A percentile compares a stretch with the other conserved stretches of the same genome.
Evolutionary conservation across 2,329 filamentous ascomycete genomes (phyloP).

Genomic region (Calonectria hawksworthii): DNA sequence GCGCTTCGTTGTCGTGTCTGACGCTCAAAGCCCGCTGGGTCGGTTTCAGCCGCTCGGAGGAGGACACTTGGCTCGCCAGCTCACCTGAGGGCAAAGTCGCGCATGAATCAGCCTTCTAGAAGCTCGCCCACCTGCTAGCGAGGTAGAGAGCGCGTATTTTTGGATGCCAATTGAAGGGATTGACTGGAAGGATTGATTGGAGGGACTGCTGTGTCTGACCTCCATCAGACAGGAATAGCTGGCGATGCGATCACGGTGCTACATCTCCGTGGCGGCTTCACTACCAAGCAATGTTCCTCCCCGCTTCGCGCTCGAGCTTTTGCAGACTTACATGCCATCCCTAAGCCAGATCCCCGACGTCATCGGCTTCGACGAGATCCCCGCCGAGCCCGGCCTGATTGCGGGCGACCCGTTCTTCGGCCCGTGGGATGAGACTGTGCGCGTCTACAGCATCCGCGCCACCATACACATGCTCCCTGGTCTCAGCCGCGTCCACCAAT

Average conservation of each 20-base stretch:
- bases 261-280: slow-evolving; percentile 1
- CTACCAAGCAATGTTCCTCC: slow-evolving; percentile 13
- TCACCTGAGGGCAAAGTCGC: neutral
- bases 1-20: neutral
- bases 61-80: neutral
- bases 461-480: neutral
- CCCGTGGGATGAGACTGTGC: slow-evolving; percentile 11
- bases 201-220: neutral
- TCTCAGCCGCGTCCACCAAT: neutral
- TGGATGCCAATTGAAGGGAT: neutral
- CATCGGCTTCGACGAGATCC: neutral
- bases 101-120: neutral
- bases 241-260: slow-evolving; percentile 5
- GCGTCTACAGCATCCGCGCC: neutral
- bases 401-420: slow-evolving; percentile 11
- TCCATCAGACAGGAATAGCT: neutral
- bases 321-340: neutral
- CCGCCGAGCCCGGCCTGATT: neutral
- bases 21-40: neutral
- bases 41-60: neutral
- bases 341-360: slow-evolving; percentile 13
- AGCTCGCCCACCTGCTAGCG: neutral
- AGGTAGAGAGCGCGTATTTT: neutral
- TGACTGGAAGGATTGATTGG: too few species aligned
- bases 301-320: neutral